Conservation (phyloP, 495 filamentous ascomycete species). For the Emericellopsis terricola region DNA sequence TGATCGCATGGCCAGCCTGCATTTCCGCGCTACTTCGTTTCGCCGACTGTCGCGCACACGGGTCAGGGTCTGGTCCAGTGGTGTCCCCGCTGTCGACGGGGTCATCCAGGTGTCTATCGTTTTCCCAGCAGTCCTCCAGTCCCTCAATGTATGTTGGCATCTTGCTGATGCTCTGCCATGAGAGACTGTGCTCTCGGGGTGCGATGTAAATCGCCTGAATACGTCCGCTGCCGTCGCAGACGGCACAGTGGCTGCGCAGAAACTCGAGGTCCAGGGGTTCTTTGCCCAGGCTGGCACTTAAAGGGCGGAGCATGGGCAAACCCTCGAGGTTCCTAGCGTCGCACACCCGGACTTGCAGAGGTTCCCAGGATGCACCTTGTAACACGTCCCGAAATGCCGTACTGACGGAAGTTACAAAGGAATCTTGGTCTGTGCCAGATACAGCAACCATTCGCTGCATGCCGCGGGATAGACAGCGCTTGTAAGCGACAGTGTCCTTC, state of each 20-base stretch:
- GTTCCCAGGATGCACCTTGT: constrained; percentile 30
- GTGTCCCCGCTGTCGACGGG: constrained; percentile 14
- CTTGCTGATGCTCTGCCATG: constrained; percentile 23
- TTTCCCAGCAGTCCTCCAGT: constrained; percentile 30
- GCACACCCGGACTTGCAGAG: constrained; percentile 35
- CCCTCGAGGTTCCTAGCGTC: constrained; percentile 32
- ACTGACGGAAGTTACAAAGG: constrained; percentile 25
- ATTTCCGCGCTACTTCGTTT: background rate
- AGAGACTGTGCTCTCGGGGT: constrained; percentile 28
- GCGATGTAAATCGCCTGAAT: constrained; percentile 38
- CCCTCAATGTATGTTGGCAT: constrained; percentile 27
- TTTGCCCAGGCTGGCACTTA: constrained; percentile 19
- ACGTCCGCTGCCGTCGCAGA: constrained; percentile 28
- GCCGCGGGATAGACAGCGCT: constrained; percentile 35
- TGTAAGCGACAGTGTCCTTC: constrained; percentile 38
- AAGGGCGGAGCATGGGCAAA: constrained; percentile 34
- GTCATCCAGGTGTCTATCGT: constrained; percentile 27
- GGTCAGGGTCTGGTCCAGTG: background rate
- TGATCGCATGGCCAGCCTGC: background rate
- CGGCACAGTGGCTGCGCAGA: constrained; percentile 26
- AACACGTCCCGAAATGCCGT: constrained; percentile 30
- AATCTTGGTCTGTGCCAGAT: constrained; percentile 24
- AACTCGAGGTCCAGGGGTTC: constrained; percentile 27
- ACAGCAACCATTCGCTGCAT: constrained; percentile 34
- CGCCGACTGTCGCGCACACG: background rate